Base-by-base conservation (phyloP, 352 stramenopile species). In the Phytophthora idaei region DNA sequence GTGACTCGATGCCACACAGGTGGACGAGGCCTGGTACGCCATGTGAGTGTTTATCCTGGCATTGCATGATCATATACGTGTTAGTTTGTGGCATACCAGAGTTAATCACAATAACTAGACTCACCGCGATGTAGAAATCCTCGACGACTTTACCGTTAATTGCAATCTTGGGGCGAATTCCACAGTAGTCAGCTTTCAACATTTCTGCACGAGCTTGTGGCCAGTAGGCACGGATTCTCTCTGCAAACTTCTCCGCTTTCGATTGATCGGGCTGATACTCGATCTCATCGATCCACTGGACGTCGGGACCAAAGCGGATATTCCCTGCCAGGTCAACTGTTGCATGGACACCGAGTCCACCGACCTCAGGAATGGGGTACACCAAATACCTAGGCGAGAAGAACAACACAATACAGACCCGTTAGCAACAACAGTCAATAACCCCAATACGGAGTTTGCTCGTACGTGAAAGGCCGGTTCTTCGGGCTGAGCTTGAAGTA, bases 1-100 rank as follows among this genome's bases (percentile, higher is more conserved):
- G 97, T 17, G 94, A 99, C 68, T 99, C 97, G 37, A 99, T 98
- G 28, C 97, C 97, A 28, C 96, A 95, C 34, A 98, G 73, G 67
- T 98, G 90, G 48, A 98, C 81, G 11, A 98, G 80, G 21, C 90
- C 89, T 49, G 62, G 78, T 0, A 98, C 67, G 10, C 89, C 89
- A 65, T 98, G 95, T 4, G 66, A 64, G 15, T 76, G 63, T 10
- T 77, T 61, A 52, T 82, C 81, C 68, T 94, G 71, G 11, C 32
- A 50, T 61, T 17, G 21, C 17, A 51, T n/a, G 5, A 37, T 17
- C 27, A 37, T 11, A 41, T 41, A 54, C 5, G 28, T 4, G n/a
- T 57, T 27, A 60, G 15, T 31, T n/a, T 12, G 25, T 12, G 5
- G 10, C 14, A 36, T 21, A 54, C n/a, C 15, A 6, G 9, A 48